Evolutionary conservation across 2,329 filamentous ascomycete genomes (phyloP), one percentile per base, ranked within the genome.

Genomic region (Aquanectria penicillioides): DNA sequence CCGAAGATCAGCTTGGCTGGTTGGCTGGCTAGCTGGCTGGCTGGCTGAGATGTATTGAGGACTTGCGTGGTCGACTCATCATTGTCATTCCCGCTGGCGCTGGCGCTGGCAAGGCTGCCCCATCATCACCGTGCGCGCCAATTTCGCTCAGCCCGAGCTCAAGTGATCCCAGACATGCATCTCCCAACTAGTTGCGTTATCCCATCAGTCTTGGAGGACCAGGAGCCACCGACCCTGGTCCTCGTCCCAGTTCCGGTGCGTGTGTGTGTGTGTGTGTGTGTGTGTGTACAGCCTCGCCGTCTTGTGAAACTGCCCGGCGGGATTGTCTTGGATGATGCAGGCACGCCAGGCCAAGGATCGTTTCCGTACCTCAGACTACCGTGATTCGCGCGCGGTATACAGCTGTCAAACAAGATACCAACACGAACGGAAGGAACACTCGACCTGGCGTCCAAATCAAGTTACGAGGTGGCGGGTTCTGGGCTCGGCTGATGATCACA

Each of bases 401-500:
- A 57, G 48, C 56, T 31, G 49, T 28, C 13, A 47, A 61, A 17
- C 51, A 60, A 64, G 57, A 48, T 34, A 50, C 40, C 34, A 49
- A 59, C 47, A 52, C 57, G 57, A 61, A 55, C 60, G 37, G 36
- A 54, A 51, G 48, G 29, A 41, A 34, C 28, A 31, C 26, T 47
- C 34, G 29, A 34, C 28, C 18, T 61, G 54, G 40, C 26, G 25
- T 54, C 46, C 25, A 34, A 59, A 57, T 25, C 15, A 18, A 41
- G 43, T 62, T 61, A 62, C 66, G 61, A 67, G 59, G 68, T 70
- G 68, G 68, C 68, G 49, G 55, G 43, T 59, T 62, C 43, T 49
- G 57, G 63, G 55, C 50, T 60, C 48, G 38, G 51, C 49, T 44
- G 53, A 52, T 36, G 26, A 50, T 46, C 22, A 20, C 47, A 56